Evolutionary conservation across 371 early-diverging fungal genomes (phyloP).

Genomic region (Dichotomocladium elegans): DNA sequence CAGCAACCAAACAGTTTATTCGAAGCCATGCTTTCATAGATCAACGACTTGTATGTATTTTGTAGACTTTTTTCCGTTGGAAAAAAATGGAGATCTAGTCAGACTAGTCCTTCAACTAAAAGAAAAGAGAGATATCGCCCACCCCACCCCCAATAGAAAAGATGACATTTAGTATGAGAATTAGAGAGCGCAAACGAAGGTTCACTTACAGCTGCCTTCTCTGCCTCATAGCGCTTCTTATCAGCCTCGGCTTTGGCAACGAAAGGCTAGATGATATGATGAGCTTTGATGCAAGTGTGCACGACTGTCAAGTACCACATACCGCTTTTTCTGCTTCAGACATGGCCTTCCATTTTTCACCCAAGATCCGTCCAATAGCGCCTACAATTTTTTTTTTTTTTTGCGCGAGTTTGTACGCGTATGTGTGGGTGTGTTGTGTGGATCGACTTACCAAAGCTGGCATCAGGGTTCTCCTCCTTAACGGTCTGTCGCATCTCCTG

Average conservation of each 20-base stretch:
- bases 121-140: too few relatives aligned
- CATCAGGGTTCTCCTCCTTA: constrained; percentile 73
- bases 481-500: constrained; percentile 67
- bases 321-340: constrained; percentile 60
- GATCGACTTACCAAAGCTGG: constrained; percentile 63
- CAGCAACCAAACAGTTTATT: constrained; percentile 53
- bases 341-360: constrained; percentile 75
- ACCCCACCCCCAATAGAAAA: too few relatives aligned
- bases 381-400: constrained; percentile 25
- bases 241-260: constrained; percentile 52
- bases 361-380: constrained; percentile 74
- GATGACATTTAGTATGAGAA: too few relatives aligned
- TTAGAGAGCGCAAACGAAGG: too few relatives aligned
- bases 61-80: background rate
- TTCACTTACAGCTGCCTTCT: constrained; percentile 54
- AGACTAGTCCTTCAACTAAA: background rate
- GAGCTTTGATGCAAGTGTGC: background rate
- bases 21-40: constrained; percentile 36
- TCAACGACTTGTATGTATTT: constrained; percentile 6
- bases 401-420: too few relatives aligned
- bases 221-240: constrained; percentile 72
- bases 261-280: constrained; percentile 36
- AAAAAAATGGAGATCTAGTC: too few relatives aligned
- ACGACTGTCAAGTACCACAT: constrained; percentile 9
- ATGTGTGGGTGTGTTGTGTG: background rate